phyloP scores from a whole-genome alignment of 768 basidiomycete genomes.

The Mycena sanguinolenta region DNA sequence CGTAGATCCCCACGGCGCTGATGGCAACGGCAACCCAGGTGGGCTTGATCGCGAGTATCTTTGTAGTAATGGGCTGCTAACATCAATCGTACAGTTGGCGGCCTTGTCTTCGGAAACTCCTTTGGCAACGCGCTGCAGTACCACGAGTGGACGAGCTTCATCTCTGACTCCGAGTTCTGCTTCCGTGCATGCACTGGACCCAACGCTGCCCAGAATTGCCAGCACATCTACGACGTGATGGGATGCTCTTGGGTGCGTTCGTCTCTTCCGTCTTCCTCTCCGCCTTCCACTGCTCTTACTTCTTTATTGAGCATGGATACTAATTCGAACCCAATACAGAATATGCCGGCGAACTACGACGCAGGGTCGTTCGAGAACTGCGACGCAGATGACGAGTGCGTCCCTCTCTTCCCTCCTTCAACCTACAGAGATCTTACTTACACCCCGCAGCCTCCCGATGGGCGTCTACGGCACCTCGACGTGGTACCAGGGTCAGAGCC shows the following conservation, averaged over 20 bases:
- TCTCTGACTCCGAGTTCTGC: slow-evolving; percentile 77
- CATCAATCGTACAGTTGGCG: slow-evolving; percentile 66
- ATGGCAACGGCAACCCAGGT: slow-evolving; percentile 63
- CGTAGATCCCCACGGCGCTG: slow-evolving; percentile 24
- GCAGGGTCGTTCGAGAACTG: slow-evolving; percentile 76
- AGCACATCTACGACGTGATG: slow-evolving; percentile 84
- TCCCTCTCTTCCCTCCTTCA: not conserved
- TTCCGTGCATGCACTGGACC: slow-evolving; percentile 78
- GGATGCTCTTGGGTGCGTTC: slow-evolving; percentile 64
- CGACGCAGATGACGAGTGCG: slow-evolving; percentile 67
- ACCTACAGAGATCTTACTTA: not conserved
- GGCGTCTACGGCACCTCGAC: slow-evolving; percentile 82
- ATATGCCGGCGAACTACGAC: slow-evolving; percentile 79
- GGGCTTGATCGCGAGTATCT: slow-evolving; percentile 21
- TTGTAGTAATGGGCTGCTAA: not conserved
- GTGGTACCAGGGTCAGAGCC: slow-evolving; percentile 71
- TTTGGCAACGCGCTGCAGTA: slow-evolving; percentile 67
- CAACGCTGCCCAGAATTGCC: slow-evolving; percentile 71
- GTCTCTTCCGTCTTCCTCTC: slow-evolving; percentile 27
- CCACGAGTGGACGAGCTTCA: slow-evolving; percentile 90
- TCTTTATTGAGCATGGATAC: not conserved
- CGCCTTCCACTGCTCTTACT: too few relatives aligned
- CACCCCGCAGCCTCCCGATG: slow-evolving; percentile 62
- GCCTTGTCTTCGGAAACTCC: slow-evolving; percentile 74
- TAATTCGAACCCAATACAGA: slow-evolving; percentile 59